Evolutionary conservation across 1,139 yeast species (phyloP).

Genomic region (Debaryomycetaceae sp.): DNA sequence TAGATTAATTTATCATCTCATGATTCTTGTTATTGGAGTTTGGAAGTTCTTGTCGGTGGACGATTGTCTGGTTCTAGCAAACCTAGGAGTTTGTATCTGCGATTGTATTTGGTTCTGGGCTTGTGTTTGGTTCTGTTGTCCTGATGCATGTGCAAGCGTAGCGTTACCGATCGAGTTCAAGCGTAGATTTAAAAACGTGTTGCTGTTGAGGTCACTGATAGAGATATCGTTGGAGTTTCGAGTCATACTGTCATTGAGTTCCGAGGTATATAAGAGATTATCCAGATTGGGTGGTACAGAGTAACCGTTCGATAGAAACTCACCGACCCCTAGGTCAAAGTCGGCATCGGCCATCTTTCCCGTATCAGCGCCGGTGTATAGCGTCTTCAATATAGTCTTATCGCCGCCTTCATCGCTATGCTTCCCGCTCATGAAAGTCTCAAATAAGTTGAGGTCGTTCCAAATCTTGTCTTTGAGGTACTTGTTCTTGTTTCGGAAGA

Average conservation of each 20-base stretch:
- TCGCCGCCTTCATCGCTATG: slow-evolving; percentile 19
- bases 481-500: slow-evolving; percentile 31
- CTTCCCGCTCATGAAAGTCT: slow-evolving; percentile 25
- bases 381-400: slow-evolving; percentile 30
- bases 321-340: slow-evolving; percentile 20
- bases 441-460: slow-evolving; percentile 33
- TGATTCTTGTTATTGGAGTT: slow-evolving; percentile 40
- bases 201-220: slow-evolving; percentile 28
- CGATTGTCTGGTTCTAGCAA: slow-evolving; percentile 35
- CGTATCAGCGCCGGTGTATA: slow-evolving; percentile 15
- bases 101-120: slow-evolving; percentile 2
- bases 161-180: slow-evolving; percentile 14
- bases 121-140: slow-evolving; percentile 7
- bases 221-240: slow-evolving; percentile 26
- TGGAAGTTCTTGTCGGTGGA: slow-evolving; percentile 41
- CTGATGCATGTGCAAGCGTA: background rate
- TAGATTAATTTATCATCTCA: slow-evolving; percentile 17
- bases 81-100: slow-evolving; percentile 35
- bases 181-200: slow-evolving; percentile 21
- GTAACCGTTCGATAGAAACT: slow-evolving; percentile 39
- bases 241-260: slow-evolving; percentile 23
- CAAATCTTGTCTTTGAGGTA: slow-evolving; percentile 31
- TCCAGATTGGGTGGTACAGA: slow-evolving; percentile 8
- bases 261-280: slow-evolving; percentile 4
- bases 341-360: slow-evolving; percentile 9